Evolutionary conservation across 208 protist species (phyloP).

Genomic region (Acanthamoeba royreba): DNA sequence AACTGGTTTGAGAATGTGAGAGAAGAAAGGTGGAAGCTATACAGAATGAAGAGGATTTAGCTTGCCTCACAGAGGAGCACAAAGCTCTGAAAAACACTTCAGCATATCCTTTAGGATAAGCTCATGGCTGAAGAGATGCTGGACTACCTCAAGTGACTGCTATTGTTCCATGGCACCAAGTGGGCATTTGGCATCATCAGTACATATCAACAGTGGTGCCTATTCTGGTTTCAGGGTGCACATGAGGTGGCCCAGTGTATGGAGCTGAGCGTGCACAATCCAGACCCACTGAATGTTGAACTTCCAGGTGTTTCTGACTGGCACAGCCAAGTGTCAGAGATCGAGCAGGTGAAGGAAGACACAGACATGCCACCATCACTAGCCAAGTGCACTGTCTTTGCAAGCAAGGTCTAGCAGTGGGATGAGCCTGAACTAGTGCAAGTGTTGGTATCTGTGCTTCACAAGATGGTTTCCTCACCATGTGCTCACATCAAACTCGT

Average conservation of each 20-base stretch:
- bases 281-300: background rate
- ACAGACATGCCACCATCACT: no score
- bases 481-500: no score
- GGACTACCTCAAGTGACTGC: background rate
- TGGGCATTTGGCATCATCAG: background rate
- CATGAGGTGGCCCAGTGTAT: background rate
- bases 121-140: background rate
- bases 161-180: background rate
- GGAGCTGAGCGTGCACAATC: background rate
- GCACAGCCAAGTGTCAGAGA: no score
- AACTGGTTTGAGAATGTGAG: no score
- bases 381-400: no score
- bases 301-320: background rate
- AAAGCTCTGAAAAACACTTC: background rate
- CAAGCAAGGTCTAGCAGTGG: no score
- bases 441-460: no score
- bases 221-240: background rate
- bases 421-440: no score
- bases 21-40: no score
- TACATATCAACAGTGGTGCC: background rate
- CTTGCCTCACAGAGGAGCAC: background rate
- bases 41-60: background rate
- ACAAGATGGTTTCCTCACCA: no score
- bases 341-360: no score
- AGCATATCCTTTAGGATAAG: background rate